Conservation (phyloP, 345 rosid species). For the Arabis alpina region DNA sequence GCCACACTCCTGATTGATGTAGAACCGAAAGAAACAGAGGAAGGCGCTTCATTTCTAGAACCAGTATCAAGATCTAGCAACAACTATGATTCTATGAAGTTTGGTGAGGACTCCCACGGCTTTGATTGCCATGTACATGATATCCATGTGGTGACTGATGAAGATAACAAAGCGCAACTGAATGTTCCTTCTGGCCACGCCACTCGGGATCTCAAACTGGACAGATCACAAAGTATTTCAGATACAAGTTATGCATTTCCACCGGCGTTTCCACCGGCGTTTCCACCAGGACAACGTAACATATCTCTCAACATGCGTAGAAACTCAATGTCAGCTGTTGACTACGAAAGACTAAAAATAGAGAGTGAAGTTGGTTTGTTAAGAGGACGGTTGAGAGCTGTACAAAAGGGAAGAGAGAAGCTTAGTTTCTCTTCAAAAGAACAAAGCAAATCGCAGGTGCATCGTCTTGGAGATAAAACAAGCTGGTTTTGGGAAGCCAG, state of each 20-base stretch:
- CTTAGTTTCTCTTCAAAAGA: slow-evolving; percentile 49
- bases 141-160: slow-evolving; percentile 53
- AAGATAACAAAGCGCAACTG: slow-evolving; percentile 29
- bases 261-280: not conserved
- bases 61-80: slow-evolving; percentile 32
- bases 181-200: slow-evolving; percentile 27
- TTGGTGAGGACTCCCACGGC: slow-evolving; percentile 26
- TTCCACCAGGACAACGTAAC: slow-evolving; percentile 39
- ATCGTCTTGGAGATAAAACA: slow-evolving; percentile 49
- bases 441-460: slow-evolving; percentile 48
- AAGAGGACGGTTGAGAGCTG: slow-evolving; percentile 55
- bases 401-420: slow-evolving; percentile 65
- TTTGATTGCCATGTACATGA: slow-evolving; percentile 47
- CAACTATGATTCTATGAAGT: slow-evolving; percentile 26
- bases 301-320: slow-evolving; percentile 52
- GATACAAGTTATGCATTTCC: slow-evolving; percentile 47
- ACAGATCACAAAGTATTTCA: slow-evolving; percentile 52
- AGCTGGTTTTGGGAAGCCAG: slow-evolving; percentile 54
- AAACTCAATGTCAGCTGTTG: slow-evolving; percentile 77
- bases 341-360: slow-evolving; percentile 65
- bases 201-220: slow-evolving; percentile 29
- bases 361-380: slow-evolving; percentile 76
- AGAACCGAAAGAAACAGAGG: slow-evolving; percentile 40
- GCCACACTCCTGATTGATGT: slow-evolving; percentile 15
- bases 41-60: slow-evolving; percentile 14